These are phyloP conservation scores for Spathaspora girioi DNA, from an alignment of 805 yeast genomes.

Conservation along the genomic window DNA sequence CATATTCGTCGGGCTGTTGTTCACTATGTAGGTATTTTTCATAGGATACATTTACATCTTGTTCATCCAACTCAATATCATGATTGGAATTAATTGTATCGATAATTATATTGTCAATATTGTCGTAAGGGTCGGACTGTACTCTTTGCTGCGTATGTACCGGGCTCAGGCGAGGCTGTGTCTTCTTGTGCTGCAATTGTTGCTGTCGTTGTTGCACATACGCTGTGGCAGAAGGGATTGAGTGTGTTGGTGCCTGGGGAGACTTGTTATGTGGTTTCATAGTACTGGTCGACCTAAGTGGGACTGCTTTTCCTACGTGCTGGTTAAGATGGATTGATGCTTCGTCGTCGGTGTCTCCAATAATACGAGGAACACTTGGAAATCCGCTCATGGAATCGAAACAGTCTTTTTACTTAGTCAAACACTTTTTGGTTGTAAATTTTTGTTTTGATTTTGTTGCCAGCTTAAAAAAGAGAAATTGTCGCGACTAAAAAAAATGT, in stretches of 20 bases:
- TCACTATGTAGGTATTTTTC: not conserved
- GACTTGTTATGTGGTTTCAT: not conserved
- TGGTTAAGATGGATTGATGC: constrained; percentile 37
- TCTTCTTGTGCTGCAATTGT: not conserved
- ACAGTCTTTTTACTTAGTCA: no score
- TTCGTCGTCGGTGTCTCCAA: constrained; percentile 41
- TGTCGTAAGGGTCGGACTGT: not conserved
- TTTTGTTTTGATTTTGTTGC: not conserved
- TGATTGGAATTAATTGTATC: not conserved
- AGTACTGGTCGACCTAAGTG: constrained; percentile 13
- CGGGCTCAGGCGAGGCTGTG: no score
- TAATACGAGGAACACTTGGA: constrained; percentile 32
- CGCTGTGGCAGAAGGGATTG: not conserved
- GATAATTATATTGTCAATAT: not conserved
- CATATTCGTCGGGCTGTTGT: not conserved
- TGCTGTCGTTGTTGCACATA: not conserved
- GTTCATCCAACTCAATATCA: not conserved
- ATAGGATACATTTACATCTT: constrained; percentile 3
- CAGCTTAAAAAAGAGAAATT: not conserved
- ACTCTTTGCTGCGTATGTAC: not conserved
- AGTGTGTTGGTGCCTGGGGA: not conserved
- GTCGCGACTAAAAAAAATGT: not conserved
- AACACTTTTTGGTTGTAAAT: not conserved
- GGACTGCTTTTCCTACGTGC: constrained; percentile 35
- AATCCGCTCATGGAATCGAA: constrained; percentile 24